Evolutionary conservation across 257 asterid species (phyloP).

Genomic region (Lycium ferocissimum): DNA sequence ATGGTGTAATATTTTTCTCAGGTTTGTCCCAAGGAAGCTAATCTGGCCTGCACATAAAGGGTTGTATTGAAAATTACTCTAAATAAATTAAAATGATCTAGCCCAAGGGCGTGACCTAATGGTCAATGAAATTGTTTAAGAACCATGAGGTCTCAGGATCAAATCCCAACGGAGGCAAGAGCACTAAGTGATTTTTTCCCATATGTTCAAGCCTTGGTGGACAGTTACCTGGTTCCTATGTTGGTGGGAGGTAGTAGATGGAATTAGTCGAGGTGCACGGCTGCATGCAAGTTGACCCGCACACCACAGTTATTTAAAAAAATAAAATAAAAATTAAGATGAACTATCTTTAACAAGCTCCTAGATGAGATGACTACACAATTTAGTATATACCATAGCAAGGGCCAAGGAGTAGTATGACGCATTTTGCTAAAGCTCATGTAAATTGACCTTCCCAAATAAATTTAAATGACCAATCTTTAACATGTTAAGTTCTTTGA

Average conservation of each 20-base stretch:
- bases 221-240: neutral
- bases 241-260: neutral
- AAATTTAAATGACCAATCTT: too few relatives aligned
- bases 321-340: neutral
- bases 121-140: neutral
- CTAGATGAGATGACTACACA: neutral
- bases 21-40: neutral
- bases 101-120: neutral
- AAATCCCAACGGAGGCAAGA: neutral
- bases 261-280: neutral
- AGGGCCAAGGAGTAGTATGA: neutral
- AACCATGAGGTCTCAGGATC: neutral
- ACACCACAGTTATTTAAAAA: neutral
- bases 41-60: neutral
- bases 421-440: neutral
- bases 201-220: neutral
- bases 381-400: neutral
- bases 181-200: neutral
- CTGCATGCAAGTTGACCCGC: neutral
- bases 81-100: conserved; percentile 14
- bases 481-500: too few relatives aligned
- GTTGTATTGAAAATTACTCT: neutral
- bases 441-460: neutral
- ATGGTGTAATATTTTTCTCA: neutral
- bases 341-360: neutral